Evolutionary conservation across 805 yeast species (phyloP).

Genomic region (Candida insectalens): DNA sequence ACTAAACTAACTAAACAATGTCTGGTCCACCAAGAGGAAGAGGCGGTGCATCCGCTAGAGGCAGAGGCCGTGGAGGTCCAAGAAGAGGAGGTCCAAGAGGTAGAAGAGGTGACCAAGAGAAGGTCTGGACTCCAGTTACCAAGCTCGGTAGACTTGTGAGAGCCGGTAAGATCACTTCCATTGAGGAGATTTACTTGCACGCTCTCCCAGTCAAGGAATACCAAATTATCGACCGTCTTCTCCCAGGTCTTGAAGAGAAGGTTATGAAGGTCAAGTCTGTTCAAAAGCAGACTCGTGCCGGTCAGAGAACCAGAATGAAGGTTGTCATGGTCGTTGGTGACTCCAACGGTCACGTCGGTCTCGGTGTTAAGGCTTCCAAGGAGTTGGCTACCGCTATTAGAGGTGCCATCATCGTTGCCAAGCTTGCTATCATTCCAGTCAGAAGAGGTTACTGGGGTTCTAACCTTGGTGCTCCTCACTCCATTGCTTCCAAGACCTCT

Average conservation of each 20-base stretch:
- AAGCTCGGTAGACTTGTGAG: constrained; percentile 99
- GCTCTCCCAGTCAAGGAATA: constrained; percentile 98
- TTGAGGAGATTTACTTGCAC: constrained; percentile 99
- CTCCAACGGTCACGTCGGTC: constrained; percentile 99
- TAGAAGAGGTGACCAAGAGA: constrained; percentile 84
- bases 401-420: constrained; percentile 99
- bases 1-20: constrained; percentile 22
- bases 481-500: constrained; percentile 94
- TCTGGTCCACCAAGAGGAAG: constrained; percentile 36
- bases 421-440: constrained; percentile 97
- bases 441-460: constrained; percentile 99
- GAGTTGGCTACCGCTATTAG: constrained; percentile 99
- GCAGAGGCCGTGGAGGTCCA: constrained; percentile 34
- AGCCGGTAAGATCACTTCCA: constrained; percentile 93
- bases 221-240: constrained; percentile 95
- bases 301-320: constrained; percentile 99
- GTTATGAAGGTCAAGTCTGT: constrained; percentile 99
- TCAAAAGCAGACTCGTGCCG: constrained; percentile 99
- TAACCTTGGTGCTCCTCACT: constrained; percentile 99
- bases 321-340: constrained; percentile 99
- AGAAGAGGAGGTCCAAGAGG: constrained; percentile 54
- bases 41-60: constrained; percentile 1
- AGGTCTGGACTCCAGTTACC: constrained; percentile 99
- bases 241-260: constrained; percentile 95
- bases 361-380: constrained; percentile 99